phyloP scores from a whole-genome alignment of 208 protist genomes.

The Leishmania arabica region DNA sequence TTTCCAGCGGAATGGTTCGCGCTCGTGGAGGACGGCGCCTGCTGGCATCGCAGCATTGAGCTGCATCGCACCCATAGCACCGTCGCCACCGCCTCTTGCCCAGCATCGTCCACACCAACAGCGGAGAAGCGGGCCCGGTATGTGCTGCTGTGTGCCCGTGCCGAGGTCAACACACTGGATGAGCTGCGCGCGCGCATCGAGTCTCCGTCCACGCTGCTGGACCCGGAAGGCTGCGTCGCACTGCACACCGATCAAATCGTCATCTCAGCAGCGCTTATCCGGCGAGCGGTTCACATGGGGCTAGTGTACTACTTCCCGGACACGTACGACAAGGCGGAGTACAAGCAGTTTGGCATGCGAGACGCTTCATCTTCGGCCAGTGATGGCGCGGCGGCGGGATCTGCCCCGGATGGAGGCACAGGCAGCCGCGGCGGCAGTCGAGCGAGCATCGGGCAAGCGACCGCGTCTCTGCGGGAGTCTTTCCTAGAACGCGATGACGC shows the following conservation, averaged over 20 bases:
- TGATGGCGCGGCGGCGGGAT: neutral
- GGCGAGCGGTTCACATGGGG: constrained; percentile 49
- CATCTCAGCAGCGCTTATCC: constrained; percentile 44
- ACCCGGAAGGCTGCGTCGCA: constrained; percentile 78
- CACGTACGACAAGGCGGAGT: constrained; percentile 37
- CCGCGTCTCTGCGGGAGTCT: constrained; percentile 20
- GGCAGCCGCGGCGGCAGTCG: neutral
- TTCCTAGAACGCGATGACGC: constrained; percentile 14
- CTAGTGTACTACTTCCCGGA: constrained; percentile 83
- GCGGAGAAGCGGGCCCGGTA: constrained; percentile 25
- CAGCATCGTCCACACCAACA: neutral
- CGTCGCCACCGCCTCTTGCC: constrained; percentile 2
- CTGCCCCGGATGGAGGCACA: neutral
- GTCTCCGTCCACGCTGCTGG: constrained; percentile 50
- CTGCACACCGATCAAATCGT: constrained; percentile 87
- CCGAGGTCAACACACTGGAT: constrained; percentile 52
- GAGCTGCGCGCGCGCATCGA: constrained; percentile 61
- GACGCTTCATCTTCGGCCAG: constrained; percentile 6
- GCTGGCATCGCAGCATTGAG: constrained; percentile 74
- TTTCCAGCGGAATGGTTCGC: constrained; percentile 79
- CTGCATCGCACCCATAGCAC: constrained; percentile 26
- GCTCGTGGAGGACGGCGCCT: constrained; percentile 53
- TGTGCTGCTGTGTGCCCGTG: constrained; percentile 54
- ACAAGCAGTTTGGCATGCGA: constrained; percentile 11
- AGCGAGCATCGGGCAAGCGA: constrained; percentile 16